A percentile compares a stretch with the other conserved stretches of the same genome.
Conservation (phyloP, 1,139 yeast species). For the Candida sp. region DNA sequence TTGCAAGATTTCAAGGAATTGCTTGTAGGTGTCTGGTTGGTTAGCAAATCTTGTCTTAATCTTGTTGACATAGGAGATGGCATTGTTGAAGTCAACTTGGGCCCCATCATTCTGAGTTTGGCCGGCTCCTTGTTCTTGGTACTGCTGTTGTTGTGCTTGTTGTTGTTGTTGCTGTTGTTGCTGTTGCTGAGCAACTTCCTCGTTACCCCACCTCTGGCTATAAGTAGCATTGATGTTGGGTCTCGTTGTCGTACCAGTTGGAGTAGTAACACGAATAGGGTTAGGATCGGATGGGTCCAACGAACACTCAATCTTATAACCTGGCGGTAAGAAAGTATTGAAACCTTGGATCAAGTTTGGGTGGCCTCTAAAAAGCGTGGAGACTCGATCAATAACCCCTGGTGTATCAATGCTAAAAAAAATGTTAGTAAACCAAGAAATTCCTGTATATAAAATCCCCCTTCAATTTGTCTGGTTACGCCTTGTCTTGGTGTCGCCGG, state of each 20-base stretch:
- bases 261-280: constrained; percentile 95
- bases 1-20: constrained; percentile 91
- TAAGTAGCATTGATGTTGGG: constrained; percentile 47
- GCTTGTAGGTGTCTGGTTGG: constrained; percentile 96
- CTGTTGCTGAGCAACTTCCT: constrained; percentile 9
- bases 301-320: constrained; percentile 93
- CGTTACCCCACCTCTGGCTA: constrained; percentile 30
- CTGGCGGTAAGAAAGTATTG: constrained; percentile 97
- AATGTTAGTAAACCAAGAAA: constrained; percentile 11
- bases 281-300: constrained; percentile 89
- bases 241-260: constrained; percentile 84
- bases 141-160: constrained; percentile 16
- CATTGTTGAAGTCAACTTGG: constrained; percentile 97
- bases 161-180: constrained; percentile 23
- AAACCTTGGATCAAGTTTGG: constrained; percentile 95
- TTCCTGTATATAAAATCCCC: background rate
- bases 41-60: constrained; percentile 92
- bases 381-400: constrained; percentile 96
- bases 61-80: constrained; percentile 94
- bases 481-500: background rate
- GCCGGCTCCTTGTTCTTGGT: constrained; percentile 21
- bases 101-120: constrained; percentile 54
- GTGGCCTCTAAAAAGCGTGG: constrained; percentile 89
- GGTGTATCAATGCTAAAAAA: constrained; percentile 85
- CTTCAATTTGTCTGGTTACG: background rate